Conservation (phyloP, 140 eudicot species). For the Stevia rebaudiana region DNA sequence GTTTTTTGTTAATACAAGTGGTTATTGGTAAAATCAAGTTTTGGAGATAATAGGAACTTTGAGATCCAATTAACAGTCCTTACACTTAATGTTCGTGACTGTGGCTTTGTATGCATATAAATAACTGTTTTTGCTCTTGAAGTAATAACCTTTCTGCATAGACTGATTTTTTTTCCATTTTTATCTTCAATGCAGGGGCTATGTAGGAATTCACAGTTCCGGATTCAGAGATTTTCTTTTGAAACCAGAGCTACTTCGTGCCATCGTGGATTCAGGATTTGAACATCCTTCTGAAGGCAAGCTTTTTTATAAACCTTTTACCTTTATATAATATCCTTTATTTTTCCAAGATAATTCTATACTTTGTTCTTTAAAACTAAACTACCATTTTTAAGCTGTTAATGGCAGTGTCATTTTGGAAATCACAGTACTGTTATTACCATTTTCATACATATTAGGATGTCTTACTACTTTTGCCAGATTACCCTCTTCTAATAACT, state of each 20-base stretch:
- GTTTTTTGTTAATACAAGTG: not conserved
- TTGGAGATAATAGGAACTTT: not conserved
- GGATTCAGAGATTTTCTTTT: constrained; percentile 98
- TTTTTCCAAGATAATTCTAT: not conserved
- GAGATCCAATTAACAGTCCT: not conserved
- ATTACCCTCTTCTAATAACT: not conserved
- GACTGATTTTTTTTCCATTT: not conserved
- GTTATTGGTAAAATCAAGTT: not conserved
- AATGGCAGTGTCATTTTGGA: not conserved
- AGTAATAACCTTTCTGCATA: not conserved
- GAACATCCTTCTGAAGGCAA: constrained; percentile 99
- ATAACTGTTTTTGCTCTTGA: not conserved
- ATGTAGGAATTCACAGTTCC: constrained; percentile 97
- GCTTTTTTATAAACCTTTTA: constrained; percentile 9
- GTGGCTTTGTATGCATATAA: not conserved
- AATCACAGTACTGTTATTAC: not conserved
- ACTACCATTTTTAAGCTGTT: not conserved
- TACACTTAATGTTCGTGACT: not conserved
- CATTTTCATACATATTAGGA: not conserved
- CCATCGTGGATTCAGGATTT: constrained; percentile 95
- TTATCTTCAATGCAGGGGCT: constrained; percentile 50
- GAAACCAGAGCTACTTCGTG: constrained; percentile 94
- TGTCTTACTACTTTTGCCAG: not conserved
- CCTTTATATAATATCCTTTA: not conserved
- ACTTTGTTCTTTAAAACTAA: not conserved